Evolutionary conservation across 495 filamentous ascomycete species (phyloP), one percentile per base, ranked within the genome.

Genomic region (Podospora sp.): DNA sequence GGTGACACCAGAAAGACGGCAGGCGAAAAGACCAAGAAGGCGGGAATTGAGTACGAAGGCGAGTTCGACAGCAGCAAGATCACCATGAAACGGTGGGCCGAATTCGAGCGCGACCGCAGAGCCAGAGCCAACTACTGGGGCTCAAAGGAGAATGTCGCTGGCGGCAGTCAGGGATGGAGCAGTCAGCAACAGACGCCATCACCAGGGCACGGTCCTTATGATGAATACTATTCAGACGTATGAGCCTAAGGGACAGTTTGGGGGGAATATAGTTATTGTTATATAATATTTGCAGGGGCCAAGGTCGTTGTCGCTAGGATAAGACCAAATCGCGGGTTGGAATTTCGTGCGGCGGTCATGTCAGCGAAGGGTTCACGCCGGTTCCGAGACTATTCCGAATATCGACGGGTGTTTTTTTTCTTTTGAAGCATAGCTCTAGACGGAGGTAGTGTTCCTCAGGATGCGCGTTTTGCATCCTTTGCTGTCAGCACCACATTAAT

Each of bases 41-140:
- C 87, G 1, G 91, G 91, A 52, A 90, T 91, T 29, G 92, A 92
- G 69, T 90, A 90, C 65, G 94, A 98, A 80, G 96, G 96, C 65
- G 94, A 97, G 78, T 98, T 98, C 77, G 94, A 98, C 73, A 95
- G 91, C 75, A 93, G 90, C 75, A 95, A 96, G 86, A 98, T 98
- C 72, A 97, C 94, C 46, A 97, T 98, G 94, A 96, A 95, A 83
- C 78, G 94, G 65, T 99, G 95, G 95, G 91, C 89, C 57, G 95
- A 98, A 80, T 99, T 98, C 76, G 95, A 99, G 81, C 80, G 82
- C 50, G 82, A 84, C 66, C 78, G 80, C 40, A 69, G 82, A 22
- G 68, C 72, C 27, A 74, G 70, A 62, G 72, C 67, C 68, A 80
- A 75, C 66, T 82, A 83, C 73, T 84, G 82, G 82, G 78, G 76